Evolutionary conservation across 2,329 filamentous ascomycete genomes (phyloP).

Genomic region (Penicillium sp.): DNA sequence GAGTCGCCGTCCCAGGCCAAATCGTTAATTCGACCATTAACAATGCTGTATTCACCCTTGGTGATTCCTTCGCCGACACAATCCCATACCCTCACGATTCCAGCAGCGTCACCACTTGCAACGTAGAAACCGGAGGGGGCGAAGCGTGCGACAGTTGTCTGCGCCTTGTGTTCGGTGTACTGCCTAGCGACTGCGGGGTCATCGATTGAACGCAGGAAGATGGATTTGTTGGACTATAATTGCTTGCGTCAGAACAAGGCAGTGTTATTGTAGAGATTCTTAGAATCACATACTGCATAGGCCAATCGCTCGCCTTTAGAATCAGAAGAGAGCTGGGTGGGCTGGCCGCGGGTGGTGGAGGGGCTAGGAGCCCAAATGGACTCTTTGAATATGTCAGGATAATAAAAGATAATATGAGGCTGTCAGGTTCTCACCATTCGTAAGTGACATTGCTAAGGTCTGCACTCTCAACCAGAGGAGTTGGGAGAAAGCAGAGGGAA

Average conservation of each 20-base stretch:
- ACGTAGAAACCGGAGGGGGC: conserved; percentile 93
- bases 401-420: neutral
- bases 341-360: conserved; percentile 77
- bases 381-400: conserved; percentile 45
- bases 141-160: conserved; percentile 91
- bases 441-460: conserved; percentile 44
- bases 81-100: conserved; percentile 89
- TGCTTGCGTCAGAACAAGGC: conserved; percentile 1
- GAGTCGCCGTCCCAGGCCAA: conserved; percentile 97
- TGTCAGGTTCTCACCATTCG: conserved; percentile 38
- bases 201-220: conserved; percentile 94
- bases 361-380: conserved; percentile 83
- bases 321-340: conserved; percentile 85
- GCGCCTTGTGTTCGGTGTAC: conserved; percentile 85
- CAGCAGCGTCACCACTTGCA: conserved; percentile 83
- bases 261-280: neutral
- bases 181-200: conserved; percentile 79
- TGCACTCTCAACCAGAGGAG: conserved; percentile 11
- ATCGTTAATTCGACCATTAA: conserved; percentile 92
- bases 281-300: conserved; percentile 69
- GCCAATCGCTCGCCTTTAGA: conserved; percentile 87
- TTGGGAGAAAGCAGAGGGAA: conserved; percentile 3
- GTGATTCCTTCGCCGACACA: conserved; percentile 79
- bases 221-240: conserved; percentile 85
- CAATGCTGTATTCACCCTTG: conserved; percentile 92